Evolutionary conservation across 257 asterid genomes (phyloP), one percentile per base, ranked within the genome.

Genomic region (Mitragyna speciosa): DNA sequence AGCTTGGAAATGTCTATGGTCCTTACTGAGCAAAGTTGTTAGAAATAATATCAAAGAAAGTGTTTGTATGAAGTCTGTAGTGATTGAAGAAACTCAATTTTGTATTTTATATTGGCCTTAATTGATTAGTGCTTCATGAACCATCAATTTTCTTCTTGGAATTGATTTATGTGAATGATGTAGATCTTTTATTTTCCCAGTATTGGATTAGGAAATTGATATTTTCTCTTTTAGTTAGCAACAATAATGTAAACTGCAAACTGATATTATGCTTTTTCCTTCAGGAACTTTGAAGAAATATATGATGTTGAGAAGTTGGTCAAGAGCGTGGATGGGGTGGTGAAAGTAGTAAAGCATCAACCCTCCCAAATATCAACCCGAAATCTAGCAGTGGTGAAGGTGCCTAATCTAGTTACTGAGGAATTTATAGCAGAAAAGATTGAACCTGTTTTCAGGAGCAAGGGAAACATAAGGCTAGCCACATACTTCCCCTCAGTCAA

Each of bases 401-500:
- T 96, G 82, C 98, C 98, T 58, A 96, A 89, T 80, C 91, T 95
- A 82, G 95, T 94, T 45, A 84, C 92, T 7, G 95, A 94, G 86
- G 97, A 84, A 22, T 78, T 88, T 76, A 88, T 96, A 70, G 88
- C 94, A 76, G 93, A 89, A 54, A 90, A 89, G 45, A 83, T 96
- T 33, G 93, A 89, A 83, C 90, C 98, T 26, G 72, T 87, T 69
- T 96, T 94, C 86, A 91, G 89, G 81, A 48, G 87, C 52, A 96
- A 94, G 87, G 94, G 96, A 66, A 93, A 89, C 89, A 72, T 94
- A 74, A 88, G 98, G 85, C 90, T 96, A 19, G 97, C 88, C 16
- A 89, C 98, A 30, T 92, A 91, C 87, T 95, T 95, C 86, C 97
- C 98, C 49, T 93, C 95, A 3, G 93, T 91, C 83, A 93, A 93